Base-by-base conservation (phyloP, 345 rosid species). In the Raphanus raphanistrum region DNA sequence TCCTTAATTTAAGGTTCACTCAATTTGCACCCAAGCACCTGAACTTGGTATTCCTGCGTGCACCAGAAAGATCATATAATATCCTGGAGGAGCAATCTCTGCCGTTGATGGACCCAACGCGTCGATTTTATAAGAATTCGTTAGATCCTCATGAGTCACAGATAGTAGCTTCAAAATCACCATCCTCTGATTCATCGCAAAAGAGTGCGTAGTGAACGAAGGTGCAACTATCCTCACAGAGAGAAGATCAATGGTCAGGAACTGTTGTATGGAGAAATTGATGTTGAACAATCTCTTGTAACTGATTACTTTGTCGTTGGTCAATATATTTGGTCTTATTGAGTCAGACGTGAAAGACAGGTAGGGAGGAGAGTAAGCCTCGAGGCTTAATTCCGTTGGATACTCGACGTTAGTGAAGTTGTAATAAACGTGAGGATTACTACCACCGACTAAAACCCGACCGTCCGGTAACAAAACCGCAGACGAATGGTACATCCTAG, bases 171-270 rank as follows among this genome's bases (percentile, higher is more conserved):
- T 86, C 63, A 94, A 75, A 64, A 86, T 83, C 61, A 92, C 91
- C 94, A 90, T 88, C 81, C 93, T 86, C 80, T 92, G 96, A 66
- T 88, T 94, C 97, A 94, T 92, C 3, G 88, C 81, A 17, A 88
- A 86, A 0, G 94, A 90, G 64, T 94, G 96, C 0, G 94, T 92
- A 3, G 92, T 80, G 70, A 94, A 94, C 0, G 94, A 83, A 7
- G 98, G 97, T 15, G 94, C 81, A 38, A 89, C 54, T 13, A 94
- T 82, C 63, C 85, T 80, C 9, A 89, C 87, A 5, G 90, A 86
- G 17, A 89, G 62, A 13, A 64, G 76, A 58, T 52, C 79, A 2
- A 16, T 43, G 8, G 81, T 45, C 48, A 82, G 15, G 63, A 65
- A 87, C 61, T 76, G 71, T 6, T n/a, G 21, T 58, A 85, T 82